phyloP scores from a whole-genome alignment of 768 basidiomycete genomes.

The Hemileccinum impolitum region DNA sequence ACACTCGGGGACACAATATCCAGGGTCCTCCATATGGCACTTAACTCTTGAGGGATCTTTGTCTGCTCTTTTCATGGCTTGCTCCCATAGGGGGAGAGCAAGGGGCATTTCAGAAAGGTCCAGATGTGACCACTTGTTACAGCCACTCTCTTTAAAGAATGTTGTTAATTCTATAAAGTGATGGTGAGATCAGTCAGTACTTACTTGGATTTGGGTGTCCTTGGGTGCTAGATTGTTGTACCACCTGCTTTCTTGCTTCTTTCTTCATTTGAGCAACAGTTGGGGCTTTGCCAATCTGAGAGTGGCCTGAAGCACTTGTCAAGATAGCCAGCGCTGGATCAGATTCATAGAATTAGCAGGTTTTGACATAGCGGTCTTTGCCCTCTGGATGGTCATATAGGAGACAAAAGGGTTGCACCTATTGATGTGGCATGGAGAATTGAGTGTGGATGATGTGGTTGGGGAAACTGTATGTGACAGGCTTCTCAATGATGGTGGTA shows the following conservation, averaged over 20 bases:
- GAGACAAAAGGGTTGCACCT: neutral
- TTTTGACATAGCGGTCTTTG: neutral
- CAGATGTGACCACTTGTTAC: too few relatives aligned
- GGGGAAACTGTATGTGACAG: neutral
- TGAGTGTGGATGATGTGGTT: neutral
- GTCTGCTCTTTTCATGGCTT: too few relatives aligned
- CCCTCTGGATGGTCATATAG: slow-evolving; percentile 4
- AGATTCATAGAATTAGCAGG: too few relatives aligned
- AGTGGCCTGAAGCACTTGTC: neutral
- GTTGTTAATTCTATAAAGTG: neutral
- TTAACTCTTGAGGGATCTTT: too few relatives aligned
- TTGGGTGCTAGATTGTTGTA: too few relatives aligned
- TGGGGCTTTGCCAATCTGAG: neutral
- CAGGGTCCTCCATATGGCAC: too few relatives aligned
- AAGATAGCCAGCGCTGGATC: too few relatives aligned
- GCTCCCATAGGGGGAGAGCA: too few relatives aligned
- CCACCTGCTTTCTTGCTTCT: neutral
- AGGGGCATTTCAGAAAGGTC: too few relatives aligned
- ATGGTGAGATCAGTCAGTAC: neutral
- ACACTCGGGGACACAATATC: too few relatives aligned
- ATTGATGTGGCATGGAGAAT: neutral
- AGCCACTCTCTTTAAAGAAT: too few relatives aligned
- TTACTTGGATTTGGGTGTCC: too few relatives aligned
- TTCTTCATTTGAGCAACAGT: neutral
- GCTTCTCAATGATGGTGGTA: slow-evolving; percentile 1